A percentile compares a stretch with the other conserved stretches of the same genome.
Evolutionary conservation across 1,284 basidiomycete genomes (phyloP).

Genomic region (Wolfiporia cocos): DNA sequence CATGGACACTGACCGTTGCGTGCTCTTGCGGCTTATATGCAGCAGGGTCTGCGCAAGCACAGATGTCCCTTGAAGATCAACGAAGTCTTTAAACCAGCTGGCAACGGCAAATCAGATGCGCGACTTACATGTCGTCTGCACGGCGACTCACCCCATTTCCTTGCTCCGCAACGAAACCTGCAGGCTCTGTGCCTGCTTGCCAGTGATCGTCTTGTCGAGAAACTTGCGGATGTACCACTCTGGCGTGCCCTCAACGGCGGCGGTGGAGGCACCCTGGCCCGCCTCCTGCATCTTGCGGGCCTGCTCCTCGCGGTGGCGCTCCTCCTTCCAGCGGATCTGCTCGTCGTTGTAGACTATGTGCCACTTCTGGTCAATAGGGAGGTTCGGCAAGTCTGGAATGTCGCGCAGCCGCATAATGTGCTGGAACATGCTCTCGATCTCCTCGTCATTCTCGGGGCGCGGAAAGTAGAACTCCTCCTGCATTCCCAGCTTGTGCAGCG

Average conservation of each 20-base stretch:
- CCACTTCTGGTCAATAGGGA: constrained; percentile 89
- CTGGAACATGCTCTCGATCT: constrained; percentile 76
- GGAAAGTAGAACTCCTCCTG: constrained; percentile 67
- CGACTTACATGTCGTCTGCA: background rate
- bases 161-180: constrained; percentile 80
- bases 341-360: constrained; percentile 83
- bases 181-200: constrained; percentile 75
- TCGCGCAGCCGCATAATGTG: constrained; percentile 66
- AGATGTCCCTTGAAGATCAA: constrained; percentile 75
- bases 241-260: constrained; percentile 60
- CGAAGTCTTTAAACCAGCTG: constrained; percentile 83
- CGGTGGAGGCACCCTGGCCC: constrained; percentile 43
- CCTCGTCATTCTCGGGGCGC: constrained; percentile 65
- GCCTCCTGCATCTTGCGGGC: constrained; percentile 52
- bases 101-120: background rate
- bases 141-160: constrained; percentile 61
- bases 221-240: constrained; percentile 91
- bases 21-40: constrained; percentile 66
- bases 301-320: constrained; percentile 53
- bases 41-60: constrained; percentile 80
- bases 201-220: constrained; percentile 79
- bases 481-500: constrained; percentile 42
- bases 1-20: constrained; percentile 41
- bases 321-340: constrained; percentile 75
- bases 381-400: constrained; percentile 49